phyloP scores from a whole-genome alignment of 1,139 yeast genomes.

The Lizanozyma gosingica region DNA sequence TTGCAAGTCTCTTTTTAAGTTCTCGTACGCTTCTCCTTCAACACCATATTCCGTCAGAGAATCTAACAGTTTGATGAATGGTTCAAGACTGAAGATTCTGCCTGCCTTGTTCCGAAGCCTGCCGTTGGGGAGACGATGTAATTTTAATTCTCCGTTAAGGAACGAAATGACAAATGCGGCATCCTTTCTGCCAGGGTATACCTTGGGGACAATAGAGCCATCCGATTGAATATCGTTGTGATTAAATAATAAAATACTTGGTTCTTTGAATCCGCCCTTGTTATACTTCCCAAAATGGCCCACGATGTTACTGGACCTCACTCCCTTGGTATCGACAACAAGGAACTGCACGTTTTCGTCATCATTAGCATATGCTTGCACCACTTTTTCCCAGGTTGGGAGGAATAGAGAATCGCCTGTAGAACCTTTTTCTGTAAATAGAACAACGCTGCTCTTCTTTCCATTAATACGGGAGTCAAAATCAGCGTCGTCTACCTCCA shows the following conservation, averaged over 20 bases:
- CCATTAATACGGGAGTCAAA: constrained; percentile 5
- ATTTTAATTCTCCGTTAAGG: constrained; percentile 21
- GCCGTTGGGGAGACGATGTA: constrained; percentile 22
- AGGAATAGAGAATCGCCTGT: constrained; percentile 12
- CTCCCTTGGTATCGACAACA: constrained; percentile 15
- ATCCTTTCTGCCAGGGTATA: constrained; percentile 18
- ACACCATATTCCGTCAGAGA: constrained; percentile 1
- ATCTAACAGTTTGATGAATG: constrained; percentile 6
- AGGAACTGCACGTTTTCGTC: constrained; percentile 15
- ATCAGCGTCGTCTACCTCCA: constrained; percentile 18
- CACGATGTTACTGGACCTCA: constrained; percentile 14
- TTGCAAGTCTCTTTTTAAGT: constrained; percentile 1
- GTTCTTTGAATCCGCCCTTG: constrained; percentile 12
- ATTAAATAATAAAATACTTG: constrained; percentile 23
- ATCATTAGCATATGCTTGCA: constrained; percentile 15
- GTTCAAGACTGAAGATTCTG: constrained; percentile 15
- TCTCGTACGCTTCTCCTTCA: constrained; percentile 1
- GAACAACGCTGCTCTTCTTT: constrained; percentile 16
- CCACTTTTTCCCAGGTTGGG: constrained; percentile 18
- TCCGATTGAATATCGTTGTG: constrained; percentile 8
- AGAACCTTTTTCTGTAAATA: constrained; percentile 13
- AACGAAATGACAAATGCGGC: constrained; percentile 14
- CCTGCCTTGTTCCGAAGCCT: constrained; percentile 20
- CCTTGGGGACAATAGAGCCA: constrained; percentile 17
- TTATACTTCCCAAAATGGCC: constrained; percentile 17